Evolutionary conservation across 2,329 filamentous ascomycete genomes (phyloP).

Genomic region (Aspergillus ochraceus): DNA sequence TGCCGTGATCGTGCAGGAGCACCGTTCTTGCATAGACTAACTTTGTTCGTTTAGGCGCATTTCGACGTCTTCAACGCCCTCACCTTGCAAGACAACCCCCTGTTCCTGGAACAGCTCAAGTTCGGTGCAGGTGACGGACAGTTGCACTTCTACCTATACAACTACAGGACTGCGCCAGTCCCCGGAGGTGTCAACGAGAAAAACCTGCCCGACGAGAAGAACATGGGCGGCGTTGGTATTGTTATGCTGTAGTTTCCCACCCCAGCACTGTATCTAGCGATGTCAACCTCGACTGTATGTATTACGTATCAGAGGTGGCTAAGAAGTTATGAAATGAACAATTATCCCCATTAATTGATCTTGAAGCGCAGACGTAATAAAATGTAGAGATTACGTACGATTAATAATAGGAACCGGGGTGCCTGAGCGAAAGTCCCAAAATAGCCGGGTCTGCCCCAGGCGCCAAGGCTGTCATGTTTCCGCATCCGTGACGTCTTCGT

Average conservation of each 20-base stretch:
- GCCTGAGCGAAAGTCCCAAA: slow-evolving; percentile 1
- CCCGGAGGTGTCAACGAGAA: slow-evolving; percentile 77
- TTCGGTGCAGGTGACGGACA: slow-evolving; percentile 94
- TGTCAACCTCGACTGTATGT: slow-evolving; percentile 4
- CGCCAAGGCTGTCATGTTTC: slow-evolving; percentile 13
- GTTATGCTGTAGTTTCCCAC: slow-evolving; percentile 67
- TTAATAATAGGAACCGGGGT: neutral
- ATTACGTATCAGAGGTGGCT: neutral
- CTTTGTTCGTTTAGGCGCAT: slow-evolving; percentile 50
- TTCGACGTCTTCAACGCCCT: slow-evolving; percentile 98
- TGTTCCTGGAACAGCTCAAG: slow-evolving; percentile 92
- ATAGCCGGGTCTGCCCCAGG: slow-evolving; percentile 12
- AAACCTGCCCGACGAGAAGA: slow-evolving; percentile 74
- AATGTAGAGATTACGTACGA: neutral
- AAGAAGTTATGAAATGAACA: slow-evolving; percentile 2
- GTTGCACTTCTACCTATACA: slow-evolving; percentile 96
- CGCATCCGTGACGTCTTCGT: slow-evolving; percentile 19
- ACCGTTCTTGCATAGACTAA: neutral
- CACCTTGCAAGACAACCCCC: slow-evolving; percentile 86
- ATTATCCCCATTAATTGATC: neutral
- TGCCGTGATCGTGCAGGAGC: neutral
- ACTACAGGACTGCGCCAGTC: slow-evolving; percentile 87
- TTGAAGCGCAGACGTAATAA: too few relatives aligned
- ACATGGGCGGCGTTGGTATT: slow-evolving; percentile 83
- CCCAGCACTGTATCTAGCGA: neutral